Evolutionary conservation across 2,329 filamentous ascomycete genomes (phyloP), one percentile per base, ranked within the genome.

Genomic region (Cercospora beticola): DNA sequence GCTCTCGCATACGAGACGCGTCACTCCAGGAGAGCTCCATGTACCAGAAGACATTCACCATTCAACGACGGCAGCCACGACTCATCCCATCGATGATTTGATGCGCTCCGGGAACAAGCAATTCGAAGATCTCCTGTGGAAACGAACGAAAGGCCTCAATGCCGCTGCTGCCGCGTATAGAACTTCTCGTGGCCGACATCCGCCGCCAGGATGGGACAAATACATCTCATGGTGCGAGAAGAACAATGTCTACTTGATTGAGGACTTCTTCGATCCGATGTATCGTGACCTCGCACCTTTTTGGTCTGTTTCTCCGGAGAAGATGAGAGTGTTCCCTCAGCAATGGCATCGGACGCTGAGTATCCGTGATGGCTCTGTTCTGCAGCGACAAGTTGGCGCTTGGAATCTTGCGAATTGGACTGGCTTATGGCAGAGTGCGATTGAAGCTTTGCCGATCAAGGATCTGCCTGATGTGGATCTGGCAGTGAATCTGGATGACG

Each of bases 251-350:
- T 52, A 52, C 18, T 74, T 85, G 1, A 74, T 84, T 7, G 83
- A 84, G 70, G 80, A 82, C 3, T 80, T 83, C 62, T 84, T 83
- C 70, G 82, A 84, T 64, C 82, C 81, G 61, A 81, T 85, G 5
- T 82, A 84, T 69, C 73, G 81, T 66, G 83, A 84, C 59, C 60
- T 84, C 16, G 77, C 74, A 30, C 83, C 82, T 0, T 84, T 82
- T 68, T 84, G 83, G 83, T 81, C 76, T 0, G 40, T 83, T 0
- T 64, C 76, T 7, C 75, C 83, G 3, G 68, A 69, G 21, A 70
- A 78, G 8, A 78, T 84, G 21, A 79, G 80, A 12, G 73, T 54
- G 18, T 61, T 43, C 3, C 46, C 46, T 52, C 46, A 52, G 21
- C 46, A 52, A 10, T 52, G 46, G 46, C 46, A 52, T 23, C 12